These are phyloP conservation scores for Phytophthora tubulina DNA, from an alignment of 352 stramenopile genomes.

Conservation along the genomic window DNA sequence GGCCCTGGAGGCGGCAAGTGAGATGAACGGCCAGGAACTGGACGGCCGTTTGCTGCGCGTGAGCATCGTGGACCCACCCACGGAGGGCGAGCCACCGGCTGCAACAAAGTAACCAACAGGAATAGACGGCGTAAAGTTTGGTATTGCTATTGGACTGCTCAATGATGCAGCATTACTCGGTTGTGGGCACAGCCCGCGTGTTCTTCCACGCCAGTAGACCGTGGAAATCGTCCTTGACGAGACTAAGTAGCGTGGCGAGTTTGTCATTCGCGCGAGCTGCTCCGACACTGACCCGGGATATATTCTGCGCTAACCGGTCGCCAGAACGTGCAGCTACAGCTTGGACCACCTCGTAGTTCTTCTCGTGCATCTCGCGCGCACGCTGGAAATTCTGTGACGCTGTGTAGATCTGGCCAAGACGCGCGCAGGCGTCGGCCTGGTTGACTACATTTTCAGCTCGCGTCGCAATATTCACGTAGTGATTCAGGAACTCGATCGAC, in stretches of 20 bases:
- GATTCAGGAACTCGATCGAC: constrained; percentile 90
- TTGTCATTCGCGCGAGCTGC: constrained; percentile 80
- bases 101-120: constrained; percentile 17
- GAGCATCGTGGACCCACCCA: constrained; percentile 72
- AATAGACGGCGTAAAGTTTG: constrained; percentile 20
- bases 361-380: constrained; percentile 91
- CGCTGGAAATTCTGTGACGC: constrained; percentile 79
- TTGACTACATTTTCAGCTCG: constrained; percentile 87
- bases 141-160: constrained; percentile 11
- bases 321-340: constrained; percentile 50
- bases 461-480: constrained; percentile 83
- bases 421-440: constrained; percentile 87
- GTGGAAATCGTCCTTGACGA: constrained; percentile 78
- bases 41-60: constrained; percentile 81
- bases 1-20: constrained; percentile 68
- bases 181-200: constrained; percentile 61
- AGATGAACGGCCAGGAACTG: constrained; percentile 88
- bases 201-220: constrained; percentile 85
- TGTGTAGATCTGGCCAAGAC: constrained; percentile 89
- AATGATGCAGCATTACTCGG: constrained; percentile 39
- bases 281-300: constrained; percentile 73
- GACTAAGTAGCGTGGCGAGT: constrained; percentile 59
- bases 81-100: constrained; percentile 9
- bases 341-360: constrained; percentile 89
- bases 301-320: constrained; percentile 66